Conservation (phyloP, 2,329 filamentous ascomycete species). For the Ophioceras dolichostomum region DNA sequence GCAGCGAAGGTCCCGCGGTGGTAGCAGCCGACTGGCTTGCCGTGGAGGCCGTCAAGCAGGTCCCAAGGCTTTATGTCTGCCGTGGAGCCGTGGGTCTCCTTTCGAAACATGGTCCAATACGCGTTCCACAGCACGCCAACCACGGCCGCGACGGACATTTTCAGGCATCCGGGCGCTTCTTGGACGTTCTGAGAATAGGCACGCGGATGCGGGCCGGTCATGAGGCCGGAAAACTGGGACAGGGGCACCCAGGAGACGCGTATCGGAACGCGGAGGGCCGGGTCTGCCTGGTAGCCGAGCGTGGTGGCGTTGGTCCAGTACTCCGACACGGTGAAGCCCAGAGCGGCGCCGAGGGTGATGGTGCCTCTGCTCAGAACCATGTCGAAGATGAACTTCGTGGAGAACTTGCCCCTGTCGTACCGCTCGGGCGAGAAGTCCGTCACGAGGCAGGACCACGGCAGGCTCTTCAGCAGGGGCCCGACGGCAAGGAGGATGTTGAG, state of each 20-base stretch:
- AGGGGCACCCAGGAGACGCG: no score
- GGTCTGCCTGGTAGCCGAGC: neutral
- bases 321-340: slow-evolving; percentile 36
- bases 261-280: no score
- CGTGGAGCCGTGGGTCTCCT: no score
- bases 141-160: slow-evolving; percentile 23
- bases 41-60: neutral
- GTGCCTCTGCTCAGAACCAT: slow-evolving; percentile 33
- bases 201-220: no score
- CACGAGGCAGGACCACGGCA: slow-evolving; percentile 32
- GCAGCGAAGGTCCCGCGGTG: slow-evolving; percentile 26
- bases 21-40: slow-evolving; percentile 10
- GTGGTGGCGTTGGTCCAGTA: slow-evolving; percentile 35
- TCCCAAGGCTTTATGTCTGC: no score
- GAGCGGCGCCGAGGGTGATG: slow-evolving; percentile 30
- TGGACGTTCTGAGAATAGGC: neutral
- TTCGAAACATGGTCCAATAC: slow-evolving; percentile 31
- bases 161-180: slow-evolving; percentile 1
- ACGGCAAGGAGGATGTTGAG: slow-evolving; percentile 33
- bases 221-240: no score
- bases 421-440: no score
- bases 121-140: slow-evolving; percentile 24
- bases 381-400: no score
- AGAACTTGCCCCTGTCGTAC: no score
- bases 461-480: slow-evolving; percentile 30